Conservation (phyloP, 331 rosid genomes). For the Pyrus hybrid region DNA sequence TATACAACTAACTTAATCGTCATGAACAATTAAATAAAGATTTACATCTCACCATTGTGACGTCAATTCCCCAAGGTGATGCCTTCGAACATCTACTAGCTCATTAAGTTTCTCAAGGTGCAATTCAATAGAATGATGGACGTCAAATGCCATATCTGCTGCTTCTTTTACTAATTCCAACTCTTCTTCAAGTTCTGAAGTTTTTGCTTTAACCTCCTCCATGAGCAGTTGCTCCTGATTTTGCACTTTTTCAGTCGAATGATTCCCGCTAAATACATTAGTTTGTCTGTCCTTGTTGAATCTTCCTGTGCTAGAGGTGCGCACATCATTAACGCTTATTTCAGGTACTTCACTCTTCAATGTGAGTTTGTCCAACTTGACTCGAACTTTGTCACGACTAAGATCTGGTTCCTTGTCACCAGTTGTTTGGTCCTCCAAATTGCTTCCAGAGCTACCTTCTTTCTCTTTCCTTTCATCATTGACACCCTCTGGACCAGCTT, state of each 20-base stretch:
- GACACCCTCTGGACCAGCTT: constrained; percentile 1
- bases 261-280: constrained; percentile 10
- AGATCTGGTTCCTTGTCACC: constrained; percentile 12
- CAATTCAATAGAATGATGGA: constrained; percentile 45
- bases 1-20: neutral
- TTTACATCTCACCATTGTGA: constrained; percentile 44
- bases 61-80: constrained; percentile 37
- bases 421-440: constrained; percentile 16
- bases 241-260: constrained; percentile 20
- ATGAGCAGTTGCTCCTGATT: constrained; percentile 32
- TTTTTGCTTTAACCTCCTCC: constrained; percentile 25
- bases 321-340: constrained; percentile 5
- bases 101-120: constrained; percentile 46
- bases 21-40: neutral
- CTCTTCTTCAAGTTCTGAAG: constrained; percentile 52
- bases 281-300: neutral
- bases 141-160: constrained; percentile 42
- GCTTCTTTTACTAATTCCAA: constrained; percentile 46
- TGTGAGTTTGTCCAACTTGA: constrained; percentile 26
- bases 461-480: constrained; percentile 12
- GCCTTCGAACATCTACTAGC: constrained; percentile 34
- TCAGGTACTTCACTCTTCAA: constrained; percentile 24
- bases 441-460: constrained; percentile 11
- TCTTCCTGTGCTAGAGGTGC: too few species aligned
- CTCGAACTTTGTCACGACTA: constrained; percentile 15